Evolutionary conservation across 2,329 filamentous ascomycete species (phyloP).

Genomic region (Beauveria asiatica): DNA sequence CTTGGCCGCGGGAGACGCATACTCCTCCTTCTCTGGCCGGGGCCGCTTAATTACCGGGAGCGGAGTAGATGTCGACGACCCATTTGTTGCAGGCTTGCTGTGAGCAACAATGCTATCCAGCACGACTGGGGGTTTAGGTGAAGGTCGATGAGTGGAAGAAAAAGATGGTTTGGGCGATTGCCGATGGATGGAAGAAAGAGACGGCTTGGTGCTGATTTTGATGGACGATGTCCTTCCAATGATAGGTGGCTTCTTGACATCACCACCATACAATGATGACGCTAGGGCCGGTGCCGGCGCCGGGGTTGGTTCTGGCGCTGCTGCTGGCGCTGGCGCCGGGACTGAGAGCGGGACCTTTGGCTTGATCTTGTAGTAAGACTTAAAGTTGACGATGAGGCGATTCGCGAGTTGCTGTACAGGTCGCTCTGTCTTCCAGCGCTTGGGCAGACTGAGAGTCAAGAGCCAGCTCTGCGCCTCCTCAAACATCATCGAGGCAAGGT

Average conservation of each 20-base stretch:
- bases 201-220: conserved; percentile 29
- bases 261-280: conserved; percentile 10
- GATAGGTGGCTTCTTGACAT: conserved; percentile 22
- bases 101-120: conserved; percentile 22
- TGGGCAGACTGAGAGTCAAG: conserved; percentile 32
- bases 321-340: conserved; percentile 28
- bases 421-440: conserved; percentile 32
- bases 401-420: conserved; percentile 27
- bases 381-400: conserved; percentile 25
- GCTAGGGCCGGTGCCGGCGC: conserved; percentile 24
- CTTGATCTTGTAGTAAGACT: conserved; percentile 13
- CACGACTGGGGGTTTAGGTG: conserved; percentile 12
- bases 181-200: conserved; percentile 15
- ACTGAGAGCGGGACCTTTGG: conserved; percentile 22
- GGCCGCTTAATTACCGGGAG: conserved; percentile 26
- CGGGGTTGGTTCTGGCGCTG: conserved; percentile 22
- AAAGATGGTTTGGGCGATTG: conserved; percentile 12
- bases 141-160: conserved; percentile 16
- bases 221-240: conserved; percentile 28
- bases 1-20: conserved; percentile 27
- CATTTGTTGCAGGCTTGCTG: conserved; percentile 16
- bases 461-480: conserved; percentile 35
- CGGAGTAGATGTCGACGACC: conserved; percentile 14
- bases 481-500: conserved; percentile 39
- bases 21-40: conserved; percentile 29